Evolutionary conservation across 495 filamentous ascomycete genomes (phyloP).

Genomic region (Stereocaulon alpinum): DNA sequence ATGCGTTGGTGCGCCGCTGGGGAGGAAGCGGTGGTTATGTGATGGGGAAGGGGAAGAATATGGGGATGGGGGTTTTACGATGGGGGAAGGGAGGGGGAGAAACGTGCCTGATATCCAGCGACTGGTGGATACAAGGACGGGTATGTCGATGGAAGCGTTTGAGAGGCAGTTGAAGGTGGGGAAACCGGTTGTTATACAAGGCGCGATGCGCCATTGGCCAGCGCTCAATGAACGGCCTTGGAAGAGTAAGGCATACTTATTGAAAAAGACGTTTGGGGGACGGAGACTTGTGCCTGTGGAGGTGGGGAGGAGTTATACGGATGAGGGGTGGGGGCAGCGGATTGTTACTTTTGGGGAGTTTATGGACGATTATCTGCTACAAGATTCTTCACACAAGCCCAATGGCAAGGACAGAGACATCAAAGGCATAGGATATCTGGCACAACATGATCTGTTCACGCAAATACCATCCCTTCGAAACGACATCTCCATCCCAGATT

Average conservation of each 20-base stretch:
- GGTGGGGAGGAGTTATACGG: conserved; percentile 80
- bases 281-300: conserved; percentile 79
- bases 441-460: conserved; percentile 76
- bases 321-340: conserved; percentile 74
- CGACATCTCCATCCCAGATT: conserved; percentile 76
- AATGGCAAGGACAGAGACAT: not conserved
- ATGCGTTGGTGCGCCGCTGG: not conserved
- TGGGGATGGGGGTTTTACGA: conserved; percentile 29
- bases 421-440: conserved; percentile 57
- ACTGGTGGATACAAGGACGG: conserved; percentile 25
- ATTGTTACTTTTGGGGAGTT: conserved; percentile 72
- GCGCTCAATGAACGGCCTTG: conserved; percentile 60
- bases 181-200: conserved; percentile 60
- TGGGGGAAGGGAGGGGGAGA: conserved; percentile 17
- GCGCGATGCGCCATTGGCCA: conserved; percentile 61
- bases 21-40: conserved; percentile 28
- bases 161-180: conserved; percentile 45
- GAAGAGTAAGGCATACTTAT: conserved; percentile 63
- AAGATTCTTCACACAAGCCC: not conserved
- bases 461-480: conserved; percentile 70
- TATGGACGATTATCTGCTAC: conserved; percentile 45
- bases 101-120: conserved; percentile 29
- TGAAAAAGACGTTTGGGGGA: conserved; percentile 64
- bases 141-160: conserved; percentile 49
- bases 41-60: conserved; percentile 23